These are phyloP conservation scores for Monoraphidium neglectum DNA, from an alignment of 139 green algal species.

Conservation along the genomic window DNA sequence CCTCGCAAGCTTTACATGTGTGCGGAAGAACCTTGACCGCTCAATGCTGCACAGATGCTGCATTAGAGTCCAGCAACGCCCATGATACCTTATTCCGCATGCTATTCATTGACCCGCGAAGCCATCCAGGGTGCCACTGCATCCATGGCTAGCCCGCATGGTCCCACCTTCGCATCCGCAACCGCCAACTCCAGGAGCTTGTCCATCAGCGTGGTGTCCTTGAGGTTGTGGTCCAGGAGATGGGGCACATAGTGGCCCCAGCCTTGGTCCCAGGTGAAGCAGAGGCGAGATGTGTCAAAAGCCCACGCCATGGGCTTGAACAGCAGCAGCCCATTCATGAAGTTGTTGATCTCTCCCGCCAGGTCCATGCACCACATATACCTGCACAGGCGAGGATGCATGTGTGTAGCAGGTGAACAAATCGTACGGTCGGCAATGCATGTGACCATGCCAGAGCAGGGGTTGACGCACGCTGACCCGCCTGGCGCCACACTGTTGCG, in stretches of 20 bases:
- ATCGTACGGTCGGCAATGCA: too few species aligned
- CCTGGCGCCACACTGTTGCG: too few species aligned
- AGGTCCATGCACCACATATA: background rate
- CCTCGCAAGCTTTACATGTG: slow-evolving; percentile 1
- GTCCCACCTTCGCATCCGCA: background rate
- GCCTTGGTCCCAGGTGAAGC: background rate
- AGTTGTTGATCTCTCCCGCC: slow-evolving; percentile 2
- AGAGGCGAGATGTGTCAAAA: slow-evolving; percentile 16
- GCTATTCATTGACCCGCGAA: background rate
- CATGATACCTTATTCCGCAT: background rate
- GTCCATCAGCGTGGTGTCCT: slow-evolving; percentile 4
- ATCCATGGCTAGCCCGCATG: background rate
- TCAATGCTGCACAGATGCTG: background rate
- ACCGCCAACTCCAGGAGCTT: slow-evolving; percentile 13
- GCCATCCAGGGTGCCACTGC: background rate
- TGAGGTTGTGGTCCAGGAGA: slow-evolving; percentile 3
- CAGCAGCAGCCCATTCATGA: slow-evolving; percentile 18
- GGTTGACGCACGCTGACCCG: too few species aligned
- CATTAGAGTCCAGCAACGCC: background rate
- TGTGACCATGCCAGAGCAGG: too few species aligned
- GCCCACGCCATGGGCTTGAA: slow-evolving; percentile 25
- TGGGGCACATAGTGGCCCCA: slow-evolving; percentile 9
- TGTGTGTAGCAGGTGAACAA: too few species aligned
- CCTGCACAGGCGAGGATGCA: slow-evolving; percentile 6
- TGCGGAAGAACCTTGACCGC: background rate